Percentiles rank a stretch among this genome's conserved stretches.
phyloP scores from a whole-genome alignment of 148 eudicot species.

The Chenopodium berlandieri region DNA sequence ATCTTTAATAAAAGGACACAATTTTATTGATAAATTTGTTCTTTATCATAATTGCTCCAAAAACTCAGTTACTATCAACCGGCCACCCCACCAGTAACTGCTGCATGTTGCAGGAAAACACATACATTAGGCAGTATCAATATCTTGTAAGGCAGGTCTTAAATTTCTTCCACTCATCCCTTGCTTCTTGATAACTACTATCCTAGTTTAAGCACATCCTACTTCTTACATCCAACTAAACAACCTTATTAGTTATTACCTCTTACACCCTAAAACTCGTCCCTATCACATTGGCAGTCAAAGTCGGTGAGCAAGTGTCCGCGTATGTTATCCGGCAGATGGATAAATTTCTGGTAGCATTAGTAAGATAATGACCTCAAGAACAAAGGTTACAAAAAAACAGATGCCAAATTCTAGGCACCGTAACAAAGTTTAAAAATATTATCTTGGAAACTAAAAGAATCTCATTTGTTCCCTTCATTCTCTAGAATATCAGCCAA shows the following conservation, averaged over 20 bases:
- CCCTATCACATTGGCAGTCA: constrained; percentile 24
- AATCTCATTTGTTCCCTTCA: constrained; percentile 12
- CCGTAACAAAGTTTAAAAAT: neutral
- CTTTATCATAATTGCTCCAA: constrained; percentile 4
- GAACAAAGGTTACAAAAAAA: constrained; percentile 1
- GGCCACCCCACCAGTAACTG: constrained; percentile 21
- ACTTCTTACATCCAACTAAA: constrained; percentile 4
- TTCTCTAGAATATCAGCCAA: neutral
- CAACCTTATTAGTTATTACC: neutral
- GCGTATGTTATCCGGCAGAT: constrained; percentile 16
- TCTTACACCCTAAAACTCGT: constrained; percentile 16
- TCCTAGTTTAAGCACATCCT: neutral
- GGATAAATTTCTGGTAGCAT: neutral
- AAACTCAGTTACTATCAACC: constrained; percentile 32
- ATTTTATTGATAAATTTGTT: constrained; percentile 2
- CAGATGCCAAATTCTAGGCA: constrained; percentile 12
- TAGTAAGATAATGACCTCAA: neutral
- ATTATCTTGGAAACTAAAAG: neutral
- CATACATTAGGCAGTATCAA: constrained; percentile 10
- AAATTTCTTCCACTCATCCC: constrained; percentile 17
- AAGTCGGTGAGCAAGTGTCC: constrained; percentile 15
- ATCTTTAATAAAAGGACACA: constrained; percentile 8
- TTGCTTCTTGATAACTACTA: constrained; percentile 27
- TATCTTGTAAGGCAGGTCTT: constrained; percentile 36
- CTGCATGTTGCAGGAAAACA: constrained; percentile 34